phyloP scores from a whole-genome alignment of 305 asterid species.

The Fraxinus nigra region DNA sequence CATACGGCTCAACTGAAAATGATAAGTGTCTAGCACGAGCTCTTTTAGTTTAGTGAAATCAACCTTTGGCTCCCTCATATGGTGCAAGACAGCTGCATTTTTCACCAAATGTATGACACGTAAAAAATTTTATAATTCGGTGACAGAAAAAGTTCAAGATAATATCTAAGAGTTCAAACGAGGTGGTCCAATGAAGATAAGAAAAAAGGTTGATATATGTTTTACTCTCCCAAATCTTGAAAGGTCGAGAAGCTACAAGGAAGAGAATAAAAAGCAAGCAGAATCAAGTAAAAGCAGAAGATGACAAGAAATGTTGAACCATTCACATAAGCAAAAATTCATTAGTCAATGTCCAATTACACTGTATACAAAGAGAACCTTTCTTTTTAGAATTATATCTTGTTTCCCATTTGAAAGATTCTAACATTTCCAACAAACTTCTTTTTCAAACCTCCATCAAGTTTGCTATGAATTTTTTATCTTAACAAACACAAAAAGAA shows the following conservation, averaged over 20 bases:
- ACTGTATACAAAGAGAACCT: not conserved
- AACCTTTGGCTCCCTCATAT: not conserved
- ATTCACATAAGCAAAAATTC: conserved; percentile 21
- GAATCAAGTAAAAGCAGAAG: conserved; percentile 37
- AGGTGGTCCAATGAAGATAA: not conserved
- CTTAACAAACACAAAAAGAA: not conserved
- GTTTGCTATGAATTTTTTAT: not conserved
- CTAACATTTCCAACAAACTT: conserved; percentile 33
- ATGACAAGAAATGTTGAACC: conserved; percentile 19
- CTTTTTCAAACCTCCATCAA: conserved; percentile 27
- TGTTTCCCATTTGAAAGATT: conserved; percentile 11
- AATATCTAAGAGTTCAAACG: not conserved
- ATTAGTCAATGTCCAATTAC: not conserved
- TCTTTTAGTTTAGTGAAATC: not conserved
- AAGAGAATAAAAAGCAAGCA: conserved; percentile 33
- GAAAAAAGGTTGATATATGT: not conserved
- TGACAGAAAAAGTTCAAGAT: not conserved
- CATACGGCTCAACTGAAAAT: too few species aligned
- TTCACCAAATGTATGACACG: not conserved
- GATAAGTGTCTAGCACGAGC: not conserved
- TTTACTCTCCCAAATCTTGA: conserved; percentile 27
- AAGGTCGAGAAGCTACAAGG: conserved; percentile 39
- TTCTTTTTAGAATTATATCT: conserved; percentile 8
- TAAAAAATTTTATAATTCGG: not conserved
- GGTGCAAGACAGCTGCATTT: not conserved